Base-by-base conservation (phyloP, 371 early-diverging fungal species). In the Blakeslea trispora region DNA sequence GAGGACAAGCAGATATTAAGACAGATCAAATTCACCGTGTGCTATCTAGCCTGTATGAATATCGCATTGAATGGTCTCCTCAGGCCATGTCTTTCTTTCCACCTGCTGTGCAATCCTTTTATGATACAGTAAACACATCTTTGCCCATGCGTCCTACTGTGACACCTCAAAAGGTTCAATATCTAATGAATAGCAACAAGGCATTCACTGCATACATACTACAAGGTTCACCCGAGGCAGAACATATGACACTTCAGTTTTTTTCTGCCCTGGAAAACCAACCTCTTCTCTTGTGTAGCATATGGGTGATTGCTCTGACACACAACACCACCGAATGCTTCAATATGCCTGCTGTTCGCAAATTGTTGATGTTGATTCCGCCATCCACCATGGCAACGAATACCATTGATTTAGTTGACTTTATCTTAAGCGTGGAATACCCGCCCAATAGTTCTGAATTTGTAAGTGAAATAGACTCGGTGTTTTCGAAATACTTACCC, bases 341-440 rank as follows among this genome's bases (percentile, higher is more conserved):
- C 48, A 61, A 74, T 39, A 67, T 76, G 75, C 35, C 71, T 19
- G 73, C 84, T n/a, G 79, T 88, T 39, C 83, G 91, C 35, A 84
- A 85, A 9, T 73, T 89, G 35, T 61, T 91, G 49, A 69, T 88
- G 53, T 61, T 80, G 46, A 86, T 90, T 57, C 83, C 86, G 8
- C 85, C 86, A 28, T 77, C 90, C 18, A 67, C 83, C 47, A 85
- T 88, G 79, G 81, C 90, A 14, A 82, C 88, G 1, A 78, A 81
- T 61, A 85, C 86, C 19, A 75, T 86, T 21, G 80, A 86, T 45
- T 68, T 90, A 37, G 57, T 89, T 14, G 89, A 88, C 54, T 90
- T 78, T 65, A 72, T 87, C 4, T 64, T 88, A 2, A 74, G 68
- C 31, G 79, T 81, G 44, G 67, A 79, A 18, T 66, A 70, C 31